These are phyloP conservation scores for Alternaria gaisen DNA, from an alignment of 2,329 filamentous ascomycete species.

Conservation along the genomic window DNA sequence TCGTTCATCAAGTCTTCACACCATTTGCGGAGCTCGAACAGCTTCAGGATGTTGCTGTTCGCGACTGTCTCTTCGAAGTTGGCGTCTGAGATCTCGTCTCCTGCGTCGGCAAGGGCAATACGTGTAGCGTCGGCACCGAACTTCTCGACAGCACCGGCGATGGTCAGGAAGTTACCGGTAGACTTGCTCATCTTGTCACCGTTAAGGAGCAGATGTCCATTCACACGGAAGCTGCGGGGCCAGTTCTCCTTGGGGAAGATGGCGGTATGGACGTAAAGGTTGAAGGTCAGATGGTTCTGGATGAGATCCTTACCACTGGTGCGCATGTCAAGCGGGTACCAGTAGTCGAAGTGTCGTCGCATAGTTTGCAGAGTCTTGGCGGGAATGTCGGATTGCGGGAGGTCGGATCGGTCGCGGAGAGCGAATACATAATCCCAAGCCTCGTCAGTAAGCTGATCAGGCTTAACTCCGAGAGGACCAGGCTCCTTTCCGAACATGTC, in stretches of 20 bases:
- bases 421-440: conserved; percentile 97
- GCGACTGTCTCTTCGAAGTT: conserved; percentile 98
- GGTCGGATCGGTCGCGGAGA: conserved; percentile 73
- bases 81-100: conserved; percentile 92
- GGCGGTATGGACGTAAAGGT: conserved; percentile 91
- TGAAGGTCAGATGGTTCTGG: conserved; percentile 92
- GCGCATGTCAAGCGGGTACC: conserved; percentile 90
- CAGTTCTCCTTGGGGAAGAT: conserved; percentile 89
- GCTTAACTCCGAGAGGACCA: conserved; percentile 61
- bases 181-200: conserved; percentile 99
- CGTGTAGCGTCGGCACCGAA: conserved; percentile 93
- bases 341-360: conserved; percentile 94
- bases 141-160: conserved; percentile 85
- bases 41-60: conserved; percentile 86
- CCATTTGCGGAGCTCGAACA: conserved; percentile 88
- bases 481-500: conserved; percentile 80
- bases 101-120: conserved; percentile 91
- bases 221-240: conserved; percentile 85
- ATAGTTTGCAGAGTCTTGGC: conserved; percentile 78
- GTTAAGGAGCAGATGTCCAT: conserved; percentile 93
- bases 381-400: conserved; percentile 76
- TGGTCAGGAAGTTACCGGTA: conserved; percentile 95
- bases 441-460: conserved; percentile 91
- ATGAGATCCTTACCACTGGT: conserved; percentile 80
- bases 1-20: conserved; percentile 84